phyloP scores from a whole-genome alignment of 371 early-diverging fungal species.

The Smittium culicis region DNA sequence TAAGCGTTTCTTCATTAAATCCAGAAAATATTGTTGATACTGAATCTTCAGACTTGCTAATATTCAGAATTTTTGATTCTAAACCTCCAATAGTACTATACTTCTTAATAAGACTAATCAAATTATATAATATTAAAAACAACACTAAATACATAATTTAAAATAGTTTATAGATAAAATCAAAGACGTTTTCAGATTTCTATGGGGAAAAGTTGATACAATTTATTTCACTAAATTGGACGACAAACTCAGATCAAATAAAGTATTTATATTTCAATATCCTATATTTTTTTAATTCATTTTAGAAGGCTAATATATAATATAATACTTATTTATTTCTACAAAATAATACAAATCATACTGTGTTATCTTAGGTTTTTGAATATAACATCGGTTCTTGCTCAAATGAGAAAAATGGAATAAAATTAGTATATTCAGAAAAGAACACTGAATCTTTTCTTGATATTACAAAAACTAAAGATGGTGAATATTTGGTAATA shows the following conservation, averaged over 20 bases:
- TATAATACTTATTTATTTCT: background rate
- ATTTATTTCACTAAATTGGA: slow-evolving; percentile 63
- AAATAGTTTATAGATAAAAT: slow-evolving; percentile 36
- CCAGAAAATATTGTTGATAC: background rate
- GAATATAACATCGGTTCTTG: background rate
- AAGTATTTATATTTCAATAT: too few relatives aligned
- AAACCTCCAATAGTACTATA: background rate
- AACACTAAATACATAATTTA: background rate
- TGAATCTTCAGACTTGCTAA: slow-evolving; percentile 18
- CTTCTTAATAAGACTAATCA: background rate
- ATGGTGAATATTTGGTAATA: slow-evolving; percentile 54
- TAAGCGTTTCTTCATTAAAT: slow-evolving; percentile 12
- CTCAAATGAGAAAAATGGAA: slow-evolving; percentile 23
- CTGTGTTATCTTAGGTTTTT: background rate
- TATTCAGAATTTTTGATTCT: slow-evolving; percentile 12
- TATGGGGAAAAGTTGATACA: slow-evolving; percentile 45
- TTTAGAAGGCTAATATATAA: too few relatives aligned
- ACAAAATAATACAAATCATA: background rate
- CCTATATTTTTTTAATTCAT: too few relatives aligned
- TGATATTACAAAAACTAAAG: slow-evolving; percentile 66
- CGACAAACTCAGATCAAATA: slow-evolving; percentile 52
- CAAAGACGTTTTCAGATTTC: slow-evolving; percentile 64
- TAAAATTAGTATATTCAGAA: slow-evolving; percentile 52
- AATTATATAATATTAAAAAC: slow-evolving; percentile 1
- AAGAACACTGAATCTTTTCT: slow-evolving; percentile 52